These are phyloP conservation scores for Curvularia eragrostidis DNA, from an alignment of 2,329 filamentous ascomycete genomes.

Conservation along the genomic window DNA sequence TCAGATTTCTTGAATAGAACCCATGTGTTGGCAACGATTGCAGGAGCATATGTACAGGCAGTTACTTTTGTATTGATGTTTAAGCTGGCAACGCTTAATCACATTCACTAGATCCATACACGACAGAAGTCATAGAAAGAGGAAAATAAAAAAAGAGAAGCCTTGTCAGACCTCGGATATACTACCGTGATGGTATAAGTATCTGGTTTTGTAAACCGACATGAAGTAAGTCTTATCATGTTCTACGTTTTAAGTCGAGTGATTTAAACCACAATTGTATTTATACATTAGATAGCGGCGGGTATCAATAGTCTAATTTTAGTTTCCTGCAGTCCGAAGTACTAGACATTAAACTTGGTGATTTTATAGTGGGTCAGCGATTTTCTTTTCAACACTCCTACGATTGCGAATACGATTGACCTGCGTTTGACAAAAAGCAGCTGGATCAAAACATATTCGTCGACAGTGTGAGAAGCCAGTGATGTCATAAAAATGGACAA, in stretches of 20 bases:
- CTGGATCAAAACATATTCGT: not conserved
- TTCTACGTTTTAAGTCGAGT: not conserved
- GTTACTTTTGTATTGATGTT: too few species aligned
- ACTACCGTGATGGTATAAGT: not conserved
- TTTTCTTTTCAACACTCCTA: not conserved
- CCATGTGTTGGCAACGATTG: too few species aligned
- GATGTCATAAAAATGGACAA: not conserved
- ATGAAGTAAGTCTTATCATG: not conserved
- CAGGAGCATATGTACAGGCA: too few species aligned
- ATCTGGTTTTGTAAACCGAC: not conserved
- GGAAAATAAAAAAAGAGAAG: not conserved
- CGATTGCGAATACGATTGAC: not conserved
- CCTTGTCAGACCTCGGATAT: not conserved
- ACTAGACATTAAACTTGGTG: not conserved
- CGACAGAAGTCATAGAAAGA: not conserved
- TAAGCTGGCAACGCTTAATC: not conserved
- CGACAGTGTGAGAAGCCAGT: not conserved
- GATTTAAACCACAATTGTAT: not conserved
- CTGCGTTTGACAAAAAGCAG: not conserved
- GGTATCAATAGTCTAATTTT: not conserved
- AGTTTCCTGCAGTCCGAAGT: not conserved
- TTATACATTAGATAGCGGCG: not conserved
- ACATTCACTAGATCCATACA: not conserved
- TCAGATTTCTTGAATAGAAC: too few species aligned
- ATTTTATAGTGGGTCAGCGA: not conserved